Evolutionary conservation across 2,329 filamentous ascomycete species (phyloP), one percentile per base, ranked within the genome.

Genomic region (Penicillium psychrosexuale): DNA sequence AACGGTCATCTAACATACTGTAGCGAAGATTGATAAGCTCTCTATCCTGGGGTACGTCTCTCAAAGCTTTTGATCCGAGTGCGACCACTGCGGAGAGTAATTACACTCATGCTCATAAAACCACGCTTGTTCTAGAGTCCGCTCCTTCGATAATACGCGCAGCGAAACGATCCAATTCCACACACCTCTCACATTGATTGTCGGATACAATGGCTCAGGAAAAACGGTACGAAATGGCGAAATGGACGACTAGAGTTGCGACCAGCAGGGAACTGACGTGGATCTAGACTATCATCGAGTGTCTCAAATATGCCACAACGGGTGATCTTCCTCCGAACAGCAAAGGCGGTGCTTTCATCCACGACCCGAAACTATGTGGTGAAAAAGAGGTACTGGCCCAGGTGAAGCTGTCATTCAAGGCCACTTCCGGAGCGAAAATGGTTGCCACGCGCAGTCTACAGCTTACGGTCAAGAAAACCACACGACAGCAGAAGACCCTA

Each of bases 281-380:
- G 42, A 22, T 19, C 12, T 54, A 83, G 78, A 97, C 94, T 55
- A 96, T 99, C 69, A 99, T 99, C 75, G 94, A 99, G 75, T 96
- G 91, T 72, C 88, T 99, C 68, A 97, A 97, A 71, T 99, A 97
- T 85, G 92, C 90, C 49, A 97, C 95, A 17, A 97, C 92, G 8
- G 95, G 94, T 53, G 89, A 95, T 67, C 83, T 96, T 45, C 94
- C 94, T 1, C 91, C 94, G 31, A 96, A 97, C 78, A 92, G 87
- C 69, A 85, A 82, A 77, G 88, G 89, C 28, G 92, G 91, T 31
- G 92, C 93, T 47, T 99, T 97, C 72, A 91, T 99, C 60, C 93
- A 99, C 72, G 94, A 99, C 67, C 94, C 94, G n/a, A 94, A 94
- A 77, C 83, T 89, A 71, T 58, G 84, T 61, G 89, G 89, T 53